Evolutionary conservation across 768 basidiomycete genomes (phyloP).

Genomic region (Lactarius sp.): DNA sequence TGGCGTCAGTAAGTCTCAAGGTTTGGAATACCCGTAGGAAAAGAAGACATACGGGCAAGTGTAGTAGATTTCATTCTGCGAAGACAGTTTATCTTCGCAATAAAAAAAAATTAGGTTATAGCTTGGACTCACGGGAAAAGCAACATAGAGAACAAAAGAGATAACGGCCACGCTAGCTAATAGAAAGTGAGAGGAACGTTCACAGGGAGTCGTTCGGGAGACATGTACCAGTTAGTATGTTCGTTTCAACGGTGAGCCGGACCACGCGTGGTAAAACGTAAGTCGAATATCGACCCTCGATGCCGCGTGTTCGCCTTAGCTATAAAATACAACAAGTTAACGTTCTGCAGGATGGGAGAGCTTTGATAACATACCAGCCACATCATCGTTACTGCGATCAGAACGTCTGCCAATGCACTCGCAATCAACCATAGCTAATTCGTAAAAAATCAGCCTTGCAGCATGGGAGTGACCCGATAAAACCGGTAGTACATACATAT

Average conservation of each 20-base stretch:
- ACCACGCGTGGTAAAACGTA: slow-evolving; percentile 26
- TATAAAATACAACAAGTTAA: background rate
- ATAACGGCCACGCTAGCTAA: slow-evolving; percentile 10
- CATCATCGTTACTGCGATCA: slow-evolving; percentile 15
- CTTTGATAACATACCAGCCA: background rate
- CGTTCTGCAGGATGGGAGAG: background rate
- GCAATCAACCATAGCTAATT: slow-evolving; percentile 9
- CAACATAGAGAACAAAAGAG: slow-evolving; percentile 9
- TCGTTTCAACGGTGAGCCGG: slow-evolving; percentile 30
- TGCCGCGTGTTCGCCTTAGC: background rate
- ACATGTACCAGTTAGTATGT: slow-evolving; percentile 23
- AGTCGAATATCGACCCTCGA: background rate
- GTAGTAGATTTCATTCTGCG: slow-evolving; percentile 18
- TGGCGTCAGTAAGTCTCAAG: background rate
- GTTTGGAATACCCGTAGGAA: too few relatives aligned
- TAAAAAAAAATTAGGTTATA: background rate
- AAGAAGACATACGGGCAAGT: slow-evolving; percentile 8
- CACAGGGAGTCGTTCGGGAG: too few relatives aligned
- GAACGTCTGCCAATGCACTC: slow-evolving; percentile 11
- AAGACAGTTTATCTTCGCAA: background rate
- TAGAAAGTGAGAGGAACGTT: background rate
- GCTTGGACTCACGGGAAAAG: slow-evolving; percentile 14
- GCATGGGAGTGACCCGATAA: background rate
- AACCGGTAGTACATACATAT: too few relatives aligned
- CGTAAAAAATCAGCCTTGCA: background rate